A percentile compares a stretch with the other conserved stretches of the same genome.
Conservation (phyloP, 495 filamentous ascomycete species). For the Massariosphaeria phaeospora region DNA sequence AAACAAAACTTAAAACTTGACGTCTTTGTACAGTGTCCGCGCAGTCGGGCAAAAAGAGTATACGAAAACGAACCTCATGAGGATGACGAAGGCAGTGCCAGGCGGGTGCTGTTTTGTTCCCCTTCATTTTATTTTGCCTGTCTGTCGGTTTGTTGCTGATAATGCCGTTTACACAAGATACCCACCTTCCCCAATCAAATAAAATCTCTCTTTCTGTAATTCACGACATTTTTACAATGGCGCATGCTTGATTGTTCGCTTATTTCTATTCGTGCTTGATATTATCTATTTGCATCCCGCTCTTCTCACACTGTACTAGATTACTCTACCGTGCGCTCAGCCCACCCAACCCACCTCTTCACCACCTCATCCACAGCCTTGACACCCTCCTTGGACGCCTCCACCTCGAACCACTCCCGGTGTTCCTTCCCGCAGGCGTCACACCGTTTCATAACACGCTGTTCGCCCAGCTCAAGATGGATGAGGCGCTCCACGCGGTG, state of each 20-base stretch:
- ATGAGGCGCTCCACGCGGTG: constrained; percentile 88
- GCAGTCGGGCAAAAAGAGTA: background rate
- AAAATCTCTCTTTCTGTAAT: background rate
- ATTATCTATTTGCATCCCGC: background rate
- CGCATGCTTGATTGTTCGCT: no score
- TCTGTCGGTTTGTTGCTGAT: background rate
- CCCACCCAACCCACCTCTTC: constrained; percentile 82
- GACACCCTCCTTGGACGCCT: constrained; percentile 65
- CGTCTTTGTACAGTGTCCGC: background rate
- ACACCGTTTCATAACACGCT: constrained; percentile 65
- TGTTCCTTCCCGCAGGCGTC: constrained; percentile 79
- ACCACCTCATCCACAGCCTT: constrained; percentile 77
- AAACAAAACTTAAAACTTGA: constrained; percentile 1
- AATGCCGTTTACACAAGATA: constrained; percentile 3
- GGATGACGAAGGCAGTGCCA: background rate
- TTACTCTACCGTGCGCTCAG: constrained; percentile 41
- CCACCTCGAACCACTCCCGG: constrained; percentile 92
- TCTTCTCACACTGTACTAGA: background rate
- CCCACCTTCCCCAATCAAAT: background rate
- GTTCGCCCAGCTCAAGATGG: constrained; percentile 76
- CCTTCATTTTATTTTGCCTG: background rate
- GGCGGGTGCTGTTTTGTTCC: background rate
- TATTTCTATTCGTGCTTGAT: background rate
- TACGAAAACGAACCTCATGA: background rate
- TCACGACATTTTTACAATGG: no score